A percentile compares a stretch with the other conserved stretches of the same genome.
Conservation (phyloP, 2,329 filamentous ascomycete species). For the Cordyceps tenuipes region DNA sequence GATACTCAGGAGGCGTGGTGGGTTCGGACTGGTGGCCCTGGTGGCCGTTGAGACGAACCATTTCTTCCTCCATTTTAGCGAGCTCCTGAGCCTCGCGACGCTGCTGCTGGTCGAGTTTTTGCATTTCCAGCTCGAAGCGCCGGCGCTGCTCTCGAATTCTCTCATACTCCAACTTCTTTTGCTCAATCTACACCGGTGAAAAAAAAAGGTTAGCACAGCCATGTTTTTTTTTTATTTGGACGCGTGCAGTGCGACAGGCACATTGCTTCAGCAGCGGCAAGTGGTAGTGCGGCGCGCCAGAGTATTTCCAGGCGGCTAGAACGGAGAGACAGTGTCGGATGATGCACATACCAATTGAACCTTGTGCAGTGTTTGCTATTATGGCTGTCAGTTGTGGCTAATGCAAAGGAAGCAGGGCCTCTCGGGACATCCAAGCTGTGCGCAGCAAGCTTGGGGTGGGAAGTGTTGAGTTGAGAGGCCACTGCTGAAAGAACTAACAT, state of each 20-base stretch:
- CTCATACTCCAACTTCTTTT: slow-evolving; percentile 90
- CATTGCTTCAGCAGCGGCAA: background rate
- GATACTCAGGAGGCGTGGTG: slow-evolving; percentile 90
- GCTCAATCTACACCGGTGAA: slow-evolving; percentile 61
- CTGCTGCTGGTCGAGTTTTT: slow-evolving; percentile 78
- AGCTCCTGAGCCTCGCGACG: slow-evolving; percentile 76
- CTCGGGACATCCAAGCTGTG: background rate
- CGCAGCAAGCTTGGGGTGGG: background rate
- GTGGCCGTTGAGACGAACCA: slow-evolving; percentile 58
- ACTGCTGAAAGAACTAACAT: slow-evolving; percentile 15
- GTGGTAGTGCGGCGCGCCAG: background rate
- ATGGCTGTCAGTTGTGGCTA: background rate
- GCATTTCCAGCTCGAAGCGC: slow-evolving; percentile 87
- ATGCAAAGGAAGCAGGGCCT: background rate
- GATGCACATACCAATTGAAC: slow-evolving; percentile 62
- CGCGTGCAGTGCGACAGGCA: background rate
- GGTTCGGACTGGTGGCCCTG: slow-evolving; percentile 89
- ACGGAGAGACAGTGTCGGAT: slow-evolving; percentile 7
- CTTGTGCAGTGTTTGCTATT: slow-evolving; percentile 54
- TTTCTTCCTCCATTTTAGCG: slow-evolving; percentile 73
- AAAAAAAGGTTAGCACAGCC: slow-evolving; percentile 26
- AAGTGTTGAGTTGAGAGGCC: background rate
- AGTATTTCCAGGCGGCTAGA: background rate
- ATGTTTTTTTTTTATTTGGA: background rate
- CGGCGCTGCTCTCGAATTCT: slow-evolving; percentile 81